Evolutionary conservation across 768 basidiomycete species (phyloP).

Genomic region (Kwoniella newhampshirensis): DNA sequence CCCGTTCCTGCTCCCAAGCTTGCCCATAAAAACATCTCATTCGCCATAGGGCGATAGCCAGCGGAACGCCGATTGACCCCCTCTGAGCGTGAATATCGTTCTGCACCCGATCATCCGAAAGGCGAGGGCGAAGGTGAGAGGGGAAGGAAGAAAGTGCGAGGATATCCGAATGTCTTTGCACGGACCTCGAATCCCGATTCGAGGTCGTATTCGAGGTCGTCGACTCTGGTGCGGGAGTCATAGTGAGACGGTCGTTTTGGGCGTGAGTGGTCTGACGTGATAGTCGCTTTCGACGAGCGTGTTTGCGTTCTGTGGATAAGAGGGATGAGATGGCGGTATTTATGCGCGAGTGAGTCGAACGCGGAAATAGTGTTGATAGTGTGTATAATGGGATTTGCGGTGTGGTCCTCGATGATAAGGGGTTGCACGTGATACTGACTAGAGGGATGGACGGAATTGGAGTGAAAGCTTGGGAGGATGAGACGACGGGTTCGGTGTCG

Average conservation of each 20-base stretch:
- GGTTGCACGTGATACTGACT: neutral
- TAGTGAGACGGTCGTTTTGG: neutral
- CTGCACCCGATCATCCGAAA: neutral
- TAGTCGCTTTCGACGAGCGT: neutral
- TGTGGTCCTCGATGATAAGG: neutral
- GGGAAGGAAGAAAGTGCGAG: neutral
- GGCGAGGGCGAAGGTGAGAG: neutral
- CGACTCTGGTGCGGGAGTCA: neutral
- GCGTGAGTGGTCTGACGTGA: neutral
- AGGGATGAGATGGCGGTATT: neutral
- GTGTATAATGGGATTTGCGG: slow-evolving; percentile 4
- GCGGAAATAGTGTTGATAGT: slow-evolving; percentile 1
- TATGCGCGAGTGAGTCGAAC: neutral
- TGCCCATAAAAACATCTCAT: slow-evolving; percentile 17
- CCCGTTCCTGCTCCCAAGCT: slow-evolving; percentile 11
- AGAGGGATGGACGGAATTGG: slow-evolving; percentile 10
- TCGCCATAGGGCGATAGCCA: slow-evolving; percentile 18
- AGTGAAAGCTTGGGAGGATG: too few species aligned
- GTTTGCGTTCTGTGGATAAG: slow-evolving; percentile 3
- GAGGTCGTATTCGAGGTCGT: neutral
- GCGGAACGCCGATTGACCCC: slow-evolving; percentile 4
- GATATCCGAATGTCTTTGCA: neutral
- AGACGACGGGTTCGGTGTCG: too few species aligned
- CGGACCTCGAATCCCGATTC: neutral
- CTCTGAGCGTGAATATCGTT: neutral